Evolutionary conservation across 176 grass and related monocot genomes (phyloP).

Genomic region (Hyparrhenia diplandra): DNA sequence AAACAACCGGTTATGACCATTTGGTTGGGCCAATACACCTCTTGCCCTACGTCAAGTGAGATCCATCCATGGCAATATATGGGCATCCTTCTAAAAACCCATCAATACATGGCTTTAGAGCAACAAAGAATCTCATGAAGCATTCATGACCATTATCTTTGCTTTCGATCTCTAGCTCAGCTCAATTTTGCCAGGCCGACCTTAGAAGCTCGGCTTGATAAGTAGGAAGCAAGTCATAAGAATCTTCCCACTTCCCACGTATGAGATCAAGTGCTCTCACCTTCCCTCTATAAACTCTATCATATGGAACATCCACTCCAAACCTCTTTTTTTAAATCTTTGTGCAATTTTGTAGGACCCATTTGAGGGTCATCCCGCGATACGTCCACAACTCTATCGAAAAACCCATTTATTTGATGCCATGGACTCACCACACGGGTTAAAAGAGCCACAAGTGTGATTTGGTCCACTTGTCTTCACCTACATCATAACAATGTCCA

Average conservation of each 20-base stretch:
- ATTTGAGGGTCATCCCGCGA: neutral
- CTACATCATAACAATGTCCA: neutral
- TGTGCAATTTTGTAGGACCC: neutral
- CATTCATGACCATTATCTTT: neutral
- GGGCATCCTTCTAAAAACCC: neutral
- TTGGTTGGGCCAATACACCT: too few species aligned
- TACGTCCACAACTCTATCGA: neutral
- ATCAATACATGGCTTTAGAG: neutral
- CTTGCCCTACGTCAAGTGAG: too few species aligned
- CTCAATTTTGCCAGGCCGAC: neutral
- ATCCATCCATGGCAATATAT: too few species aligned
- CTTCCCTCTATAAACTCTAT: neutral
- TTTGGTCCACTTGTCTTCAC: neutral
- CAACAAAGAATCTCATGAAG: neutral
- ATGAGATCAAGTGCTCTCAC: neutral
- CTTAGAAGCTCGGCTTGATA: neutral
- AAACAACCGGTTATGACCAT: too few species aligned
- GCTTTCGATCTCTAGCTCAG: neutral
- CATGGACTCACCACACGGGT: neutral
- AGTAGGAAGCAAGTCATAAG: neutral
- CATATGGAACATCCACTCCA: neutral
- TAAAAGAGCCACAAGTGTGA: neutral
- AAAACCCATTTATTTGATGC: neutral
- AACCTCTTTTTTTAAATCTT: too few species aligned
- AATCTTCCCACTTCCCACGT: neutral